Percentiles rank a stretch among this genome's conserved stretches.
Conservation (phyloP, 2,329 filamentous ascomycete species). For the Aspergillus quadricinctus region DNA sequence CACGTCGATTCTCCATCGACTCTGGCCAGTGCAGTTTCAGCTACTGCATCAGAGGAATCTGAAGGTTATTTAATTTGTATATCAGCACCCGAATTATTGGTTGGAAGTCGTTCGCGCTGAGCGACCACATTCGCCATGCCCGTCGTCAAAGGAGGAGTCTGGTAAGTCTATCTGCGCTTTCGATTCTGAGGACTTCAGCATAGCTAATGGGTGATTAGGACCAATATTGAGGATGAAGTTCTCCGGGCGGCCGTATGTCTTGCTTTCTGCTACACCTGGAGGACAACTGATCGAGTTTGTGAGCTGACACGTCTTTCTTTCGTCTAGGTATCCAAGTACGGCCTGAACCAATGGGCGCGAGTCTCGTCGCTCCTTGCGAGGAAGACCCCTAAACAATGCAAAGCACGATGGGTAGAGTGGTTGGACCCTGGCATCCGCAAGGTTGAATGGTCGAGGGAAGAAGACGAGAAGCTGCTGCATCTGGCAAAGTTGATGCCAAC, state of each 20-base stretch:
- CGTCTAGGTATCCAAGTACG: constrained; percentile 74
- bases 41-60: neutral
- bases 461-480: constrained; percentile 95
- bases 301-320: constrained; percentile 5
- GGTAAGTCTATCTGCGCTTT: constrained; percentile 31
- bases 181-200: neutral
- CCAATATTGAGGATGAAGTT: constrained; percentile 83
- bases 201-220: constrained; percentile 38
- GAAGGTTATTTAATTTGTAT: neutral
- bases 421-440: constrained; percentile 96
- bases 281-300: neutral
- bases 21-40: constrained; percentile 2
- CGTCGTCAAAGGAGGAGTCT: constrained; percentile 63
- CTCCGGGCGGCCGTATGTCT: constrained; percentile 73
- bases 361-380: constrained; percentile 94
- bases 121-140: constrained; percentile 47
- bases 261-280: neutral
- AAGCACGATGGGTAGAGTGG: constrained; percentile 98
- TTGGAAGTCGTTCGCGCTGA: neutral
- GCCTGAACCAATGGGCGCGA: constrained; percentile 95
- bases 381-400: constrained; percentile 98
- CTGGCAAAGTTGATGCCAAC: constrained; percentile 98
- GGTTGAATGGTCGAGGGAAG: constrained; percentile 98
- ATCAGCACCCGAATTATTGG: neutral
- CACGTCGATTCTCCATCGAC: constrained; percentile 20